Percentiles rank a stretch among this genome's conserved stretches.
phyloP scores from a whole-genome alignment of 179 eudicot species.

The Monotropa hypopitys region DNA sequence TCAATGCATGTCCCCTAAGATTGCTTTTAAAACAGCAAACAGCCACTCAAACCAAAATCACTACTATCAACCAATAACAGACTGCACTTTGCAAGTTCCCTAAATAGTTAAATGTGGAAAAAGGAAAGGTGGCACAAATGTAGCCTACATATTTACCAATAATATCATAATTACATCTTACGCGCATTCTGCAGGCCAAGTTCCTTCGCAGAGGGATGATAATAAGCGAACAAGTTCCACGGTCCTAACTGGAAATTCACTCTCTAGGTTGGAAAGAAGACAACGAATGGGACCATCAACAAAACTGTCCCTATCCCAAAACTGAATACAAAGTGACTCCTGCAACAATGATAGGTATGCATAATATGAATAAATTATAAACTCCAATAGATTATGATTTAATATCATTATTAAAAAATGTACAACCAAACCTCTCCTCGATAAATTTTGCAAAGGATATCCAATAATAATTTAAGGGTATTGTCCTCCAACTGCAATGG shows the following conservation, averaged over 20 bases:
- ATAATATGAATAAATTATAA: constrained; percentile 4
- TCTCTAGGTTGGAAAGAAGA: constrained; percentile 76
- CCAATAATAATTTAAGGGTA: constrained; percentile 50
- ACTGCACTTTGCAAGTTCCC: not conserved
- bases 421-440: constrained; percentile 72
- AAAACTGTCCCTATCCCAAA: constrained; percentile 88
- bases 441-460: constrained; percentile 67
- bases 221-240: constrained; percentile 52
- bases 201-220: constrained; percentile 82
- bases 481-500: constrained; percentile 62
- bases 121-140: not conserved
- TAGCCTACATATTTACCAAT: not conserved
- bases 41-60: not conserved
- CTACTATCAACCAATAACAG: not conserved
- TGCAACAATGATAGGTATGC: constrained; percentile 22
- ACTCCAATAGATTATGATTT: not conserved
- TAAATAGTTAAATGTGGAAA: not conserved
- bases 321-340: constrained; percentile 96
- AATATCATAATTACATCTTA: constrained; percentile 21
- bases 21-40: not conserved
- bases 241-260: constrained; percentile 74
- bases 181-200: constrained; percentile 99
- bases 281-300: constrained; percentile 88
- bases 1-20: not conserved
- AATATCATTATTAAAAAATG: not conserved